phyloP scores from a whole-genome alignment of 805 yeast genomes.

The Sugiyamaella americana region DNA sequence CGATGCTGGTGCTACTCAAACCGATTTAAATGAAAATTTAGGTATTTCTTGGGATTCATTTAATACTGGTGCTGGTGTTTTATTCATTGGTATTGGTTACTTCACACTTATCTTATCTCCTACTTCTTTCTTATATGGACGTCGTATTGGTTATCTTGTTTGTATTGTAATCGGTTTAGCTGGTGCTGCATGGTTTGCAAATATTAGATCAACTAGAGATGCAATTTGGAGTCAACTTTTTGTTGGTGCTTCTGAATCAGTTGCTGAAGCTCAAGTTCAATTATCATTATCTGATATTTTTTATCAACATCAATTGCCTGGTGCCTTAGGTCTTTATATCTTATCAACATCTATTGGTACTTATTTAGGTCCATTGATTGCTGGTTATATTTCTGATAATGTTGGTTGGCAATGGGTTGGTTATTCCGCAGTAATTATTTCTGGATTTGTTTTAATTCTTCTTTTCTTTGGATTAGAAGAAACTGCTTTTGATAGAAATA shows the following conservation, averaged over 20 bases:
- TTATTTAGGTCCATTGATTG: slow-evolving; percentile 70
- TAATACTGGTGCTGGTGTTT: slow-evolving; percentile 78
- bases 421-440: slow-evolving; percentile 56
- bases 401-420: slow-evolving; percentile 75
- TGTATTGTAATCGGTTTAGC: slow-evolving; percentile 54
- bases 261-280: slow-evolving; percentile 71
- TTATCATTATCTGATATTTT: slow-evolving; percentile 62
- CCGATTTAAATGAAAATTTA: slow-evolving; percentile 53
- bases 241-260: slow-evolving; percentile 78
- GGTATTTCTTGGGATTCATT: slow-evolving; percentile 60
- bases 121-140: slow-evolving; percentile 60
- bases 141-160: slow-evolving; percentile 56
- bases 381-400: slow-evolving; percentile 58
- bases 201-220: slow-evolving; percentile 47
- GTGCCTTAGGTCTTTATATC: slow-evolving; percentile 65
- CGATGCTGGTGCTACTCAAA: slow-evolving; percentile 68
- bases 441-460: slow-evolving; percentile 51
- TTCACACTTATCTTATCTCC: slow-evolving; percentile 62
- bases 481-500: slow-evolving; percentile 43
- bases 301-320: slow-evolving; percentile 72
- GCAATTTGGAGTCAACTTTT: slow-evolving; percentile 73
- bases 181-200: slow-evolving; percentile 70
- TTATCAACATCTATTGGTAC: slow-evolving; percentile 74
- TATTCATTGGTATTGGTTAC: slow-evolving; percentile 64
- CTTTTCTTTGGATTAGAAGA: slow-evolving; percentile 62